Evolutionary conservation across 176 grass and related monocot species (phyloP).

Genomic region (Cenchrus purpureus): DNA sequence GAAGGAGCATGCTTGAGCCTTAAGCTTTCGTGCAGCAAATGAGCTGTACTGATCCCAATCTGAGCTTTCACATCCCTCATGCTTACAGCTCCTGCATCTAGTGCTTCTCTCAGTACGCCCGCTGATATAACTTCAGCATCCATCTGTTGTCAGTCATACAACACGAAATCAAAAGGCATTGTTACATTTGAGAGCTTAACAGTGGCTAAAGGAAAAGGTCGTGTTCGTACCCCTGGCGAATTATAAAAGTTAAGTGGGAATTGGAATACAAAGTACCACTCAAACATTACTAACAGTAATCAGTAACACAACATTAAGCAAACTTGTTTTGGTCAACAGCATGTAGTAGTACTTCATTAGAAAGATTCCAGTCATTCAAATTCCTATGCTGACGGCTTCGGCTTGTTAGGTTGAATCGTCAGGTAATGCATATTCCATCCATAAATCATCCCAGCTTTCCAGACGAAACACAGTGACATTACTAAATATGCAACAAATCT

Average conservation of each 20-base stretch:
- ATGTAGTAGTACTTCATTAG: neutral
- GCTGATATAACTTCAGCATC: constrained; percentile 97
- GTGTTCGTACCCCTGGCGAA: neutral
- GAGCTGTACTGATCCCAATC: constrained; percentile 62
- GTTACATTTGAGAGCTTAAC: neutral
- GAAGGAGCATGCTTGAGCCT: constrained; percentile 75
- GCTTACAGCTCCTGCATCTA: constrained; percentile 73
- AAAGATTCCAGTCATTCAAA: neutral
- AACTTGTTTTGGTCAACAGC: neutral
- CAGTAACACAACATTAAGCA: neutral
- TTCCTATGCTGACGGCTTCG: neutral
- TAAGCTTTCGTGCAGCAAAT: constrained; percentile 83
- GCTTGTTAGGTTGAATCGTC: neutral
- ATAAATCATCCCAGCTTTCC: neutral
- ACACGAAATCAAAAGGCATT: constrained; percentile 15
- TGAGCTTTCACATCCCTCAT: constrained; percentile 72
- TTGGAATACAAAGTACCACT: neutral
- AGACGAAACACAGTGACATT: neutral
- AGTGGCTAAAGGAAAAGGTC: neutral
- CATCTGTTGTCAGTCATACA: constrained; percentile 62
- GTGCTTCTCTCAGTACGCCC: constrained; percentile 78
- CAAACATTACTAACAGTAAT: constrained; percentile 19
- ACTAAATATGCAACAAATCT: neutral
- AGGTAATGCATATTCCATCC: neutral
- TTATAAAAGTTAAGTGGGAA: neutral